These are phyloP conservation scores for Tagetes patula DNA, from an alignment of 129 eudicot genomes.

Conservation along the genomic window DNA sequence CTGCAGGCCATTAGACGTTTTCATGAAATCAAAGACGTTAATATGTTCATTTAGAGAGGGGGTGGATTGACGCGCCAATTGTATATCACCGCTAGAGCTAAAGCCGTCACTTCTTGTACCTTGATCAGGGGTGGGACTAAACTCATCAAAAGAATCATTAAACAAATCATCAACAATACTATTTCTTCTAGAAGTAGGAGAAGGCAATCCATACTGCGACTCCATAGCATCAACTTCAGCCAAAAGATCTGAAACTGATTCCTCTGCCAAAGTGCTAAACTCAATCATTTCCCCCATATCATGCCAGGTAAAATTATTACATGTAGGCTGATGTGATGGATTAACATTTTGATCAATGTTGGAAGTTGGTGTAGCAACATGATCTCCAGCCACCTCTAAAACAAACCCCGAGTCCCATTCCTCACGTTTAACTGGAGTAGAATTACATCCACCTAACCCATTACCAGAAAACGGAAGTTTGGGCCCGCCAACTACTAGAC, in stretches of 20 bases:
- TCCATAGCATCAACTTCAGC: constrained; percentile 99
- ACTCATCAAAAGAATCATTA: constrained; percentile 65
- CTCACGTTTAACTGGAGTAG: constrained; percentile 46
- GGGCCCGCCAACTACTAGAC: constrained; percentile 44
- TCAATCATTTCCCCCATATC: constrained; percentile 60
- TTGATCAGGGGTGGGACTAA: constrained; percentile 58
- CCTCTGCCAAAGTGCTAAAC: constrained; percentile 87
- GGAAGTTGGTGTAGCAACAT: constrained; percentile 43
- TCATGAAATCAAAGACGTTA: constrained; percentile 42
- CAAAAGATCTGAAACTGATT: constrained; percentile 86
- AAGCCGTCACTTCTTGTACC: constrained; percentile 61
- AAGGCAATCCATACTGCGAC: constrained; percentile 69
- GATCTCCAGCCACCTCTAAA: constrained; percentile 43
- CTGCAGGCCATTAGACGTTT: constrained; percentile 34
- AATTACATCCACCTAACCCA: constrained; percentile 59
- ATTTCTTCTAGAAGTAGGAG: constrained; percentile 82
- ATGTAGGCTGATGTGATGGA: constrained; percentile 27
- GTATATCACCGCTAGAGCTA: constrained; percentile 71
- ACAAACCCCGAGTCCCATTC: constrained; percentile 57
- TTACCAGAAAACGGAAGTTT: constrained; percentile 52
- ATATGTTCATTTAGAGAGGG: constrained; percentile 31
- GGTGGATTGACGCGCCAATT: constrained; percentile 46
- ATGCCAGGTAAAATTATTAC: constrained; percentile 56
- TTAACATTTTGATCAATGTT: constrained; percentile 38
- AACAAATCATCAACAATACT: constrained; percentile 61